These are phyloP conservation scores for Jackrogersella minutella DNA, from an alignment of 495 filamentous ascomycete species.

Conservation along the genomic window DNA sequence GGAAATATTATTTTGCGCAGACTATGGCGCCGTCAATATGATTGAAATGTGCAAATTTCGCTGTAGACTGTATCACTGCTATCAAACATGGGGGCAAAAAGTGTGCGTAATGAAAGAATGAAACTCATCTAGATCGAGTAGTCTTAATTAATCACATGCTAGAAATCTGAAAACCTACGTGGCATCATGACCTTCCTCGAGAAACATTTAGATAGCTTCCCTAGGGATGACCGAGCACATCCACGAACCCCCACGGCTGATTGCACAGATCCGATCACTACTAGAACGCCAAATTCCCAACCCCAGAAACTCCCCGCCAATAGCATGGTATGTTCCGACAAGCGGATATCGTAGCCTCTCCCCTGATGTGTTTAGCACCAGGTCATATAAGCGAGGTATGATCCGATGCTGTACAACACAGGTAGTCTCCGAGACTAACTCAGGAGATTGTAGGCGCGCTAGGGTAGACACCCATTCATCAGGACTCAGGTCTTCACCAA, in stretches of 20 bases:
- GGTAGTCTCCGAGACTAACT: background rate
- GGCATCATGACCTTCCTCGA: no score
- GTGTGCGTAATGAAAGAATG: no score
- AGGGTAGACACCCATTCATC: constrained; percentile 2
- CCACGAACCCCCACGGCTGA: background rate
- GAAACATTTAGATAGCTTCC: no score
- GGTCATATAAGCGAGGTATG: constrained; percentile 1
- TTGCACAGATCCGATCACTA: background rate
- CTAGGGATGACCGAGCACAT: background rate
- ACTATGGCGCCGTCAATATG: no score
- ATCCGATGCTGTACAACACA: background rate
- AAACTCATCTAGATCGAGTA: no score
- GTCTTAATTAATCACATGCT: no score
- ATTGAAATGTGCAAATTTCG: no score
- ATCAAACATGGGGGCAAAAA: no score
- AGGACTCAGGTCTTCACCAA: background rate
- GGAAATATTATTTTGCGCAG: no score
- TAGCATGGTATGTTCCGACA: background rate
- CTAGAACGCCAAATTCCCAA: constrained; percentile 5
- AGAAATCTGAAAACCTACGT: no score
- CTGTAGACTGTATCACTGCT: no score
- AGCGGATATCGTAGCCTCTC: background rate
- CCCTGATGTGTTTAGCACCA: background rate
- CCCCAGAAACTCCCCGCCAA: background rate
- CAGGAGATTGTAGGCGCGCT: background rate